Evolutionary conservation across 495 filamentous ascomycete genomes (phyloP).

Genomic region (Rostrohypoxylon terebratum): DNA sequence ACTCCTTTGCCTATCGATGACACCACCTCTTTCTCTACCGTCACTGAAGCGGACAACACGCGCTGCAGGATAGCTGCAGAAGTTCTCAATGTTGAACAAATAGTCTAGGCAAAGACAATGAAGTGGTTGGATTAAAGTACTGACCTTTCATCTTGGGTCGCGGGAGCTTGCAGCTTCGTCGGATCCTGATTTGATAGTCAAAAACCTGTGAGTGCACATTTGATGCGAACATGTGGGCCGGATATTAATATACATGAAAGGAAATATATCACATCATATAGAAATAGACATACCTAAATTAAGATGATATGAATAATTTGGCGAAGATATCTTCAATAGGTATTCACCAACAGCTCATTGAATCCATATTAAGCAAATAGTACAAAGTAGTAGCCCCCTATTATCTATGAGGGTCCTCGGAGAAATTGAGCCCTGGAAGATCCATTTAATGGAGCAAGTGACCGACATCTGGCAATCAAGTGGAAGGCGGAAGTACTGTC

Average conservation of each 20-base stretch:
- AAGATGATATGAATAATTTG: conserved; percentile 1
- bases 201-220: neutral
- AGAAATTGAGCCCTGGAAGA: too few species aligned
- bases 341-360: neutral
- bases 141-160: conserved; percentile 39
- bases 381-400: neutral
- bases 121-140: conserved; percentile 13
- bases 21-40: conserved; percentile 89
- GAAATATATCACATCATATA: neutral
- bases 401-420: too few species aligned
- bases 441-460: too few species aligned
- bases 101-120: neutral
- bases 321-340: neutral
- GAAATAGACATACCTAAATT: too few species aligned
- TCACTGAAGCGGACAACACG: conserved; percentile 97
- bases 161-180: neutral
- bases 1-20: conserved; percentile 91
- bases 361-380: neutral
- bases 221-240: neutral
- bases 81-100: conserved; percentile 27
- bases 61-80: conserved; percentile 88
- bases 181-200: neutral
- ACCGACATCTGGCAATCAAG: conserved; percentile 5
- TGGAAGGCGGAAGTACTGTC: neutral
- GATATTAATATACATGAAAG: neutral